Percentiles rank a stretch among this genome's conserved stretches.
Evolutionary conservation across 2,329 filamentous ascomycete species (phyloP).

Genomic region (Epichloe amarillans): DNA sequence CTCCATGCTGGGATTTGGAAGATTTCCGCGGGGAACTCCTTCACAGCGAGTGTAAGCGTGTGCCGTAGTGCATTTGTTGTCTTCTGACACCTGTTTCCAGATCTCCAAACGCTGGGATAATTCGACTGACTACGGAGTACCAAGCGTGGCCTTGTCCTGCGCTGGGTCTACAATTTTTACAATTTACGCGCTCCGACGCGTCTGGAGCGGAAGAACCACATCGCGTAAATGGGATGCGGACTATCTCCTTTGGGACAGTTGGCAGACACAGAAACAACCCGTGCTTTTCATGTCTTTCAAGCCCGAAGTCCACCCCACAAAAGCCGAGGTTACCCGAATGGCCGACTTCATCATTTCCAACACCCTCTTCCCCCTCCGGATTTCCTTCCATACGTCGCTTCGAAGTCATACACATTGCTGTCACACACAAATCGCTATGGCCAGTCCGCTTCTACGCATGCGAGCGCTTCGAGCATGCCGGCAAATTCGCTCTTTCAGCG

Average conservation of each 20-base stretch:
- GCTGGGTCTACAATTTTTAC: background rate
- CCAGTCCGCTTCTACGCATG: conserved; percentile 25
- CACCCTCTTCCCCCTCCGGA: conserved; percentile 1
- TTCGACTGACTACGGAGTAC: too few relatives aligned
- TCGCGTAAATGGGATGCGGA: conserved; percentile 3
- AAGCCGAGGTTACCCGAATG: conserved; percentile 31
- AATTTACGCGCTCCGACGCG: conserved; percentile 14
- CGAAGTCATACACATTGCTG: background rate
- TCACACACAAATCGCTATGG: conserved; percentile 21
- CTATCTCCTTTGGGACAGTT: background rate
- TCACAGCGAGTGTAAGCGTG: background rate
- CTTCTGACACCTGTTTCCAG: background rate
- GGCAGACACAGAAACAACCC: background rate
- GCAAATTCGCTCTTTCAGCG: conserved; percentile 53
- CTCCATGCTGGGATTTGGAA: conserved; percentile 32
- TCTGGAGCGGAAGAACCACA: background rate
- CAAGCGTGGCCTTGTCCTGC: too few relatives aligned
- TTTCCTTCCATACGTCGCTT: background rate
- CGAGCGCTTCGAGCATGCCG: conserved; percentile 22
- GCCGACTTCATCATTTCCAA: conserved; percentile 6
- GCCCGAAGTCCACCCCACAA: conserved; percentile 8
- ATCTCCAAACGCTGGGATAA: background rate
- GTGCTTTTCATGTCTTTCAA: too few relatives aligned
- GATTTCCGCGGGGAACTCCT: background rate
- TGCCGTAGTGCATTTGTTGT: background rate